Conservation (phyloP, 225 moss, liverwort and hornwort genomes). For the Pseudoscleropodium purum region DNA sequence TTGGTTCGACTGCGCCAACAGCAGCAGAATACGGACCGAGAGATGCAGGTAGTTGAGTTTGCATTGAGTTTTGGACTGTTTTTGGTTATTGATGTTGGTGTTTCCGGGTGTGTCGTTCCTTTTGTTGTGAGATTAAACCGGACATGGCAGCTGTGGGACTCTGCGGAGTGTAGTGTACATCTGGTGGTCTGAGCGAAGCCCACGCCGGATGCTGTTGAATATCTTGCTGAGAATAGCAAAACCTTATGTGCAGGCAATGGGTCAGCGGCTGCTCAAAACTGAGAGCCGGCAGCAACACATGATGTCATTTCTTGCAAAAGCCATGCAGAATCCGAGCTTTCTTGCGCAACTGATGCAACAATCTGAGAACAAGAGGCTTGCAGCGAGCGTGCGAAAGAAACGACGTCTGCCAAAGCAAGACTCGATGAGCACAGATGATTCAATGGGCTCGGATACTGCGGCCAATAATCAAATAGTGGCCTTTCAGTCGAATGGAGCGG, state of each 20-base stretch:
- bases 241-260: constrained; percentile 47
- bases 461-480: constrained; percentile 74
- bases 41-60: constrained; percentile 33
- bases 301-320: constrained; percentile 97
- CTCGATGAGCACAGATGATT: constrained; percentile 21
- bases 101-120: not conserved
- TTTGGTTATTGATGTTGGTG: not conserved
- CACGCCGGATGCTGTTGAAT: not conserved
- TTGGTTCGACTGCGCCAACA: constrained; percentile 77
- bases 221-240: not conserved
- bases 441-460: constrained; percentile 11
- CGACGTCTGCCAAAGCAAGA: constrained; percentile 83
- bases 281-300: constrained; percentile 94
- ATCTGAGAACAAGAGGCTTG: constrained; percentile 59
- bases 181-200: not conserved
- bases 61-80: not conserved
- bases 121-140: not conserved
- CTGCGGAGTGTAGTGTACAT: not conserved
- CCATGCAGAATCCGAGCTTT: constrained; percentile 94
- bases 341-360: constrained; percentile 89
- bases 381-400: constrained; percentile 71
- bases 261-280: constrained; percentile 65
- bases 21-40: constrained; percentile 82
- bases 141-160: not conserved
- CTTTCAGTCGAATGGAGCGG: constrained; percentile 38